Base-by-base conservation (phyloP, 2,329 filamentous ascomycete genomes). In the Aspergillus ochraceoroseus region DNA sequence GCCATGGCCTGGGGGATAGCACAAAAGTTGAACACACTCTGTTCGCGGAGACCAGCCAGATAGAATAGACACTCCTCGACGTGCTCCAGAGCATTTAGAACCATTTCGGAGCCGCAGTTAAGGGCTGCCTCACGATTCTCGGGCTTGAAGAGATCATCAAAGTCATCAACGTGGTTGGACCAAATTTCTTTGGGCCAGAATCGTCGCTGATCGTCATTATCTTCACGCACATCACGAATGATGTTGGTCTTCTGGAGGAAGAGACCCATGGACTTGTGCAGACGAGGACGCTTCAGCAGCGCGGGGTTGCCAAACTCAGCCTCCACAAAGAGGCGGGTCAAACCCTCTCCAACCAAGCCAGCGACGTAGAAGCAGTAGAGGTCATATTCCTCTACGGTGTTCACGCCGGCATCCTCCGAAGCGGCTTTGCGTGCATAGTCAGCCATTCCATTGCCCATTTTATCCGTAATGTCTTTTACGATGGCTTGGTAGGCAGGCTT, bases 211-310 rank as follows among this genome's bases (percentile, higher is more conserved):
- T 96, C 92, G 44, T 85, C 77, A 54, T 82, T 82, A 61, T 98
- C 92, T 65, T 98, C 92, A 55, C 82, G 80, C 49, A 96, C 78
- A 63, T 98, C 92, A 61, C 92, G 87, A 61, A 96, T 95, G 64
- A 98, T 95, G 74, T 98, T 98, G 51, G 88, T 94, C 74, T 98
- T 95, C 62, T 98, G 92, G 47, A 98, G 72, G 67, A 98, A 95
- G 53, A 95, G 85, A 15, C 87, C 92, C 92, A 98, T 98, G 30
- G 87, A 90, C 67, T 95, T 89, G 54, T 87, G 86, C 34, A 98
- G 77, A 46, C 87, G 74, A 22, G 85, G 81, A 36, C 87, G 80
- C 48, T 89, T 77, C 37, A 90, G 71, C 36, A 98, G 76, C 41
- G 82, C 85, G 2, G 86, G 83, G 64, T 95, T 95, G 46, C 87